These are phyloP conservation scores for Colletotrichum sp. DNA, from an alignment of 2,329 filamentous ascomycete genomes.

Conservation along the genomic window DNA sequence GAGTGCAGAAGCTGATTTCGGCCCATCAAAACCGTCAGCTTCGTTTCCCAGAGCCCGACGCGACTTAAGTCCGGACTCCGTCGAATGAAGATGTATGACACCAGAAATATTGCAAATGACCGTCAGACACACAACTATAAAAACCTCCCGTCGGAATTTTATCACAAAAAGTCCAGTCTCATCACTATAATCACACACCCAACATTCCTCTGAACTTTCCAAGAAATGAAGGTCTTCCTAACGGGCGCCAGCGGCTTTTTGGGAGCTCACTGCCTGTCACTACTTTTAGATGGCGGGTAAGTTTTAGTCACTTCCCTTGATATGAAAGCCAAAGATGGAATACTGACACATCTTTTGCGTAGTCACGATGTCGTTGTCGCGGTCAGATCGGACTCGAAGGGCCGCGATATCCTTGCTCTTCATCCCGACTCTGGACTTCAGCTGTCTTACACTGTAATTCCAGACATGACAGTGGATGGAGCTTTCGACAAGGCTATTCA, in stretches of 20 bases:
- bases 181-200: neutral
- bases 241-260: neutral
- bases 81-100: neutral
- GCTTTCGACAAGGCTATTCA: neutral
- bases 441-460: neutral
- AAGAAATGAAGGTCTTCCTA: neutral
- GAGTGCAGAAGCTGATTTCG: neutral
- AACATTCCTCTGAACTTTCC: neutral
- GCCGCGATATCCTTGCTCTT: neutral
- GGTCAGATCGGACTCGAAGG: neutral
- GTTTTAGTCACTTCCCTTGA: neutral
- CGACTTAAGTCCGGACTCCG: neutral
- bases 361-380: neutral
- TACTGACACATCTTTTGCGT: neutral
- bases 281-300: neutral
- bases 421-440: neutral
- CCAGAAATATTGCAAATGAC: neutral
- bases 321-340: neutral
- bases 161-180: fast-evolving
- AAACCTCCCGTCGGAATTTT: neutral
- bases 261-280: neutral
- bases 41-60: neutral
- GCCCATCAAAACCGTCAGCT: neutral
- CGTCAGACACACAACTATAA: neutral
- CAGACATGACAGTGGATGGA: neutral